Evolutionary conservation across 805 yeast genomes (phyloP), one percentile per base, ranked within the genome.

Genomic region (Kregervanrija fluxuum): DNA sequence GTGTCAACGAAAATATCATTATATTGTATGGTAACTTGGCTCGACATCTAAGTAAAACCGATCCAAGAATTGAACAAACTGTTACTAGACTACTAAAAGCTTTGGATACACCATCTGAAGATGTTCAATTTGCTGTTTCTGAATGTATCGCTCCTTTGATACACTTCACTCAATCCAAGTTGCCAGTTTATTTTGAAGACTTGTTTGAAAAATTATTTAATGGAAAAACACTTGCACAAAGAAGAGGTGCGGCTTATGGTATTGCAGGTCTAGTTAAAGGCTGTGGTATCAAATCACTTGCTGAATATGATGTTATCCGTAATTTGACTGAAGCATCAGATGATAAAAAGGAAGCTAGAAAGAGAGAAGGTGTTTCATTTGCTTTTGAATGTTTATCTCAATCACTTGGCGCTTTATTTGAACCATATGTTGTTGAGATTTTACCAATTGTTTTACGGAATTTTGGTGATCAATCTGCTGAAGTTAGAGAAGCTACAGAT

Each of bases 161-260:
- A 12, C 69, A 71, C 28, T 65, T 78, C 12, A 75, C 84, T 46
- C 71, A 66, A 34, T 57, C 71, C 2, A 68, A 70, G 12, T 71
- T 82, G 30, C 74, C 73, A 28, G 61, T 64, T 1, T 78, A 83
- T 52, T 65, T 86, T 46, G 84, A 81, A 33, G 53, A 56, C 3
- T 67, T 89, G 41, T 74, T 85, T 56, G 75, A 68, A 5, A 79
- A 75, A 51, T 67, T 90, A 22, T 79, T 85, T 57, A 60, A 65
- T 8, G 79, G 79, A 2, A 66, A 67, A 31, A 53, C 66, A 2
- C 56, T 69, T 34, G 74, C 75, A 1, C 69, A 71, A n/a, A 75
- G 96, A 59, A 76, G 91, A 52, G 99, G 98, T 57, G 91, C 96
- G 2, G 98, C 98, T 1, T 89, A 86, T 67, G 99, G 98, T 62